Conservation (phyloP, 2,329 filamentous ascomycete genomes). For the Colletotrichum spaethianum region DNA sequence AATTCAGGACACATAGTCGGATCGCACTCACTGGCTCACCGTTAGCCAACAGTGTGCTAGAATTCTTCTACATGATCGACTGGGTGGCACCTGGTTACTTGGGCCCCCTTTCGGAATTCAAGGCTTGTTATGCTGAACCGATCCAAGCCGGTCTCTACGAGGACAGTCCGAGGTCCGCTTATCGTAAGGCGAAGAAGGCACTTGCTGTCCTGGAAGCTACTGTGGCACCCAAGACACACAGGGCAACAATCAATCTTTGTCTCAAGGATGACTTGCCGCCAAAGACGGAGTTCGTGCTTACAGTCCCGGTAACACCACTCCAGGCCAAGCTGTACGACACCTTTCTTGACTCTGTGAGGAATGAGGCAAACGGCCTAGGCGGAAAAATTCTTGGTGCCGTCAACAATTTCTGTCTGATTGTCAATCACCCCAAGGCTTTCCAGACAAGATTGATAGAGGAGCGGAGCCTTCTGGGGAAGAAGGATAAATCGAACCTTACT, state of each 20-base stretch:
- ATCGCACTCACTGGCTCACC: constrained; percentile 92
- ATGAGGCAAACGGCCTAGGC: constrained; percentile 9
- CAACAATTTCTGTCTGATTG: constrained; percentile 61
- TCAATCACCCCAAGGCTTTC: constrained; percentile 68
- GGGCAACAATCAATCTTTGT: constrained; percentile 76
- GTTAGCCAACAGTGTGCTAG: constrained; percentile 84
- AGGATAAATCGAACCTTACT: constrained; percentile 28
- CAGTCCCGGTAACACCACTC: constrained; percentile 75
- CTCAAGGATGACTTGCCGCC: constrained; percentile 77
- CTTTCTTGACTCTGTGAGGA: constrained; percentile 52
- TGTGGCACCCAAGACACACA: constrained; percentile 83
- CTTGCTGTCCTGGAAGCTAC: constrained; percentile 79
- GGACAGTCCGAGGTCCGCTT: constrained; percentile 71
- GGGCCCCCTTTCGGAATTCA: constrained; percentile 78
- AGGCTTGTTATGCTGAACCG: constrained; percentile 76
- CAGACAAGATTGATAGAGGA: constrained; percentile 51
- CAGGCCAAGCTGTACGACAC: constrained; percentile 75
- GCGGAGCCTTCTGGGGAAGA: constrained; percentile 6
- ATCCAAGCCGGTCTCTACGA: constrained; percentile 80
- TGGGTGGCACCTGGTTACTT: constrained; percentile 89
- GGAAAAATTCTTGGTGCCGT: constrained; percentile 53
- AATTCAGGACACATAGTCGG: constrained; percentile 77
- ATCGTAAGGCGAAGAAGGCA: constrained; percentile 73
- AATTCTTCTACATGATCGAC: constrained; percentile 90
- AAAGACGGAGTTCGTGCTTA: constrained; percentile 88